Conservation (phyloP, 441 rosid genomes). For the Jatropha podagrica region DNA sequence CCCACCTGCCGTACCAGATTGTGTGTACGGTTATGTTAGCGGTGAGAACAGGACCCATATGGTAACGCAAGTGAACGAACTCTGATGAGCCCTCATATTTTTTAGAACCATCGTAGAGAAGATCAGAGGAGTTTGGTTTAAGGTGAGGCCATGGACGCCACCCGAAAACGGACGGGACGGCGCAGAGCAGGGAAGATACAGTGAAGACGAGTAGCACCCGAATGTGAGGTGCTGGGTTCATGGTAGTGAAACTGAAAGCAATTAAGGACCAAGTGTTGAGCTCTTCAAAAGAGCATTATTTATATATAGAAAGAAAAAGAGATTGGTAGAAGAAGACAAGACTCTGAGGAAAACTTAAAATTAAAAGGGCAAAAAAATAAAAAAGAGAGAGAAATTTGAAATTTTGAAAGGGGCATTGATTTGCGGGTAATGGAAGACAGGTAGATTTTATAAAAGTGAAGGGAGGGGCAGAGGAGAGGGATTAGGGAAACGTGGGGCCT, state of each 20-base stretch:
- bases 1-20: conserved; percentile 96
- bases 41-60: conserved; percentile 94
- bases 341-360: neutral
- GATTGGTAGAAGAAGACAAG: conserved; percentile 4
- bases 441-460: conserved; percentile 34
- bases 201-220: conserved; percentile 36
- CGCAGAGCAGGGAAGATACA: conserved; percentile 30
- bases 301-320: conserved; percentile 19
- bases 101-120: conserved; percentile 53
- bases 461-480: neutral
- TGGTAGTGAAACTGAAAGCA: conserved; percentile 19
- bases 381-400: neutral
- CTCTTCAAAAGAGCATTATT: neutral
- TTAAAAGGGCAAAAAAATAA: neutral
- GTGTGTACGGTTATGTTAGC: conserved; percentile 78
- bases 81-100: conserved; percentile 98
- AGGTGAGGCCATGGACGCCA: conserved; percentile 83
- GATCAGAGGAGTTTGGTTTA: conserved; percentile 52
- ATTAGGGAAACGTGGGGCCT: conserved; percentile 30
- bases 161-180: conserved; percentile 31
- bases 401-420: conserved; percentile 38
- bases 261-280: neutral
- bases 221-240: conserved; percentile 34
- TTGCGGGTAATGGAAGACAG: conserved; percentile 78
- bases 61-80: conserved; percentile 81